Evolutionary conservation across 331 rosid species (phyloP).

Genomic region (Quercus phellos): DNA sequence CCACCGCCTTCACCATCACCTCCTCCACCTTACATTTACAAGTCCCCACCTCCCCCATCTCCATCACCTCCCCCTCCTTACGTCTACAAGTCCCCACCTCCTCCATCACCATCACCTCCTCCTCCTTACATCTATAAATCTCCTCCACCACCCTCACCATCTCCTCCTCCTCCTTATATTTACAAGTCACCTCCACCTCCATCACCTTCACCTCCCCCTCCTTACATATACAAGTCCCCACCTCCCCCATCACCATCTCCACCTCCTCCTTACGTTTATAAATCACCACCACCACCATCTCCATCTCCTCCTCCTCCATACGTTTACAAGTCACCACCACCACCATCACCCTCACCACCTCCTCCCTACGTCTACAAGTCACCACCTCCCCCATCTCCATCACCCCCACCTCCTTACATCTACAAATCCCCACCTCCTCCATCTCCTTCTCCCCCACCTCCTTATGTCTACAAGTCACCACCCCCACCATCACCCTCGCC

Average conservation of each 20-base stretch:
- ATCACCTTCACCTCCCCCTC: neutral
- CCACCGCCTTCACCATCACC: neutral
- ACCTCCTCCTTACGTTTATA: neutral
- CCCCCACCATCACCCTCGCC: neutral
- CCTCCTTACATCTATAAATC: neutral
- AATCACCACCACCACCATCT: neutral
- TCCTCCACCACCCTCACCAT: neutral
- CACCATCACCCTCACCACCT: fast-evolving
- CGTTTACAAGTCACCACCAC: neutral
- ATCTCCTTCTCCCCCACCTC: neutral
- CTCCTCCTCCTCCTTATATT: neutral
- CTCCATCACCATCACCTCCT: neutral
- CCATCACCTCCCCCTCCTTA: neutral
- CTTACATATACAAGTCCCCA: neutral
- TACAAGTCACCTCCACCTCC: neutral
- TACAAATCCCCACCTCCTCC: neutral
- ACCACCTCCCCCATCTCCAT: fast-evolving
- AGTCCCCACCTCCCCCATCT: neutral
- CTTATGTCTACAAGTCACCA: neutral
- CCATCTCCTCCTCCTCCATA: neutral
- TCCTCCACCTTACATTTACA: neutral
- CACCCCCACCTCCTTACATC: fast-evolving
- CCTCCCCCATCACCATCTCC: neutral
- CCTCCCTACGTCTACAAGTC: neutral
- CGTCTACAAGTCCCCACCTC: neutral